Conservation (phyloP, 768 basidiomycete species). For the Tubosaeta sp. region DNA sequence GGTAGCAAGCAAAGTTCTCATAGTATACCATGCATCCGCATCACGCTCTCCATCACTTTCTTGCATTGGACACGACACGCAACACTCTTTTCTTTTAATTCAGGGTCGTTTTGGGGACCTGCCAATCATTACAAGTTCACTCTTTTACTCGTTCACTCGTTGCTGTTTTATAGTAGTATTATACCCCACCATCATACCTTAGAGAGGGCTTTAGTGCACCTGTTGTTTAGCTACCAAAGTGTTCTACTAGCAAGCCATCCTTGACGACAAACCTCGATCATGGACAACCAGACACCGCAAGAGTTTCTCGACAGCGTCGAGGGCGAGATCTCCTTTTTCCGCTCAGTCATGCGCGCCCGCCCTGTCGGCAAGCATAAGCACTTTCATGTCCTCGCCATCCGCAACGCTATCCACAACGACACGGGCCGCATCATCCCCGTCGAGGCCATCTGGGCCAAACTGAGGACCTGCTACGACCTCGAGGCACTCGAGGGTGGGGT, state of each 20-base stretch:
- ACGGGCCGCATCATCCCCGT: slow-evolving; percentile 57
- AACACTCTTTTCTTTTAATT: slow-evolving; percentile 5
- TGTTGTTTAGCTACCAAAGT: slow-evolving; percentile 24
- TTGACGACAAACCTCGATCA: slow-evolving; percentile 11
- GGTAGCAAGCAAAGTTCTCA: slow-evolving; percentile 21
- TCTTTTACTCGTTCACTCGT: slow-evolving; percentile 23
- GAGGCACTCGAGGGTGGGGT: slow-evolving; percentile 68
- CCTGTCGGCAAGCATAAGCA: slow-evolving; percentile 81
- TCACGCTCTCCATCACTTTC: slow-evolving; percentile 11
- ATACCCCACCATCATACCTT: slow-evolving; percentile 20
- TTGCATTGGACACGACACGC: slow-evolving; percentile 25
- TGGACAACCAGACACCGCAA: slow-evolving; percentile 28
- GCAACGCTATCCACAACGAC: slow-evolving; percentile 65
- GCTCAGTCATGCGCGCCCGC: slow-evolving; percentile 73
- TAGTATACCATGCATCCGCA: slow-evolving; percentile 11
- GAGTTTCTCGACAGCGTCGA: slow-evolving; percentile 66
- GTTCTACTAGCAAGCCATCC: slow-evolving; percentile 14
- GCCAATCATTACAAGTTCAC: slow-evolving; percentile 10
- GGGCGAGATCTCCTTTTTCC: slow-evolving; percentile 84
- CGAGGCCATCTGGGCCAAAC: slow-evolving; percentile 73
- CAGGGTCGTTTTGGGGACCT: slow-evolving; percentile 17
- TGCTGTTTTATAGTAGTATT: slow-evolving; percentile 28
- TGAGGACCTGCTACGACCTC: slow-evolving; percentile 66
- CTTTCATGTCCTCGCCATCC: slow-evolving; percentile 76
- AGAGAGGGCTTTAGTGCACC: slow-evolving; percentile 6